Percentiles rank a stretch among this genome's conserved stretches.
These are phyloP conservation scores for Pseudomassariella vexata DNA, from an alignment of 2,329 filamentous ascomycete genomes.

Conservation along the genomic window DNA sequence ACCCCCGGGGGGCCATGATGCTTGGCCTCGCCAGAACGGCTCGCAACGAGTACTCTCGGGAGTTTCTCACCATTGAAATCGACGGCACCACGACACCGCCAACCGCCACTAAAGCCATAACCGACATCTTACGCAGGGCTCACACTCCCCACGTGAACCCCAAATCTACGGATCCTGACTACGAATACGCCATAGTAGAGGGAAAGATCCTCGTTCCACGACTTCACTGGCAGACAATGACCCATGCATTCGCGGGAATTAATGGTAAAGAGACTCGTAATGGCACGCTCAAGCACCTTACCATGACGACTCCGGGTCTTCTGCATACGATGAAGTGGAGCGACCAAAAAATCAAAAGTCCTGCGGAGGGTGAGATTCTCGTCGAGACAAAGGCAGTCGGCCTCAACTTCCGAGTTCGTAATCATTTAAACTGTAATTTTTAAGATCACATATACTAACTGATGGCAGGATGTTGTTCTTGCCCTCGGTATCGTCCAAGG, in stretches of 20 bases:
- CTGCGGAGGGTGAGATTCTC: background rate
- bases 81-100: background rate
- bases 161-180: constrained; percentile 14
- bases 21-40: background rate
- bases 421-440: too few relatives aligned
- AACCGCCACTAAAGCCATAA: background rate
- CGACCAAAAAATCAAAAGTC: background rate
- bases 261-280: too few relatives aligned
- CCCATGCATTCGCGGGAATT: background rate
- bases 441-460: too few relatives aligned
- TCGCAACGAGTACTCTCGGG: background rate
- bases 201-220: constrained; percentile 19
- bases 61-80: constrained; percentile 1
- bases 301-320: background rate
- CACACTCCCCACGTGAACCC: background rate
- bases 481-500: too few relatives aligned
- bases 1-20: background rate
- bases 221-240: background rate
- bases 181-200: constrained; percentile 25
- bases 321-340: background rate
- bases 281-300: background rate
- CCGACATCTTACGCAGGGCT: background rate
- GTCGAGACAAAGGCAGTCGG: constrained; percentile 1
- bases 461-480: too few relatives aligned
- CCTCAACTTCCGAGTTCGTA: constrained; percentile 1